These are phyloP conservation scores for Yamagishiella unicocca DNA, from an alignment of 139 green algal genomes.

Conservation along the genomic window DNA sequence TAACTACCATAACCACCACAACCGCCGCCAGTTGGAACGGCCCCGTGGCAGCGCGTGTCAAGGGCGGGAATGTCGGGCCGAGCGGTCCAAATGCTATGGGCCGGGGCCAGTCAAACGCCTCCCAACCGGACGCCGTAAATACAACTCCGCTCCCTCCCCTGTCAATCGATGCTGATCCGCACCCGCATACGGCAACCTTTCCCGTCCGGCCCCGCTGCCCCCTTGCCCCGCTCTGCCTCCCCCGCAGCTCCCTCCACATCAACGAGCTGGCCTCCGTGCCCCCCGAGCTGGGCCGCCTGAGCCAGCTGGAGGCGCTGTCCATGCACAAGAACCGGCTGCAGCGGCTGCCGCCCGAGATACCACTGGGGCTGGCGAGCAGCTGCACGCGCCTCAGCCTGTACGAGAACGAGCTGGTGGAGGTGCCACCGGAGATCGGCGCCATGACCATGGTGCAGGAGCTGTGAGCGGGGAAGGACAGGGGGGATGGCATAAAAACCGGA, in stretches of 20 bases:
- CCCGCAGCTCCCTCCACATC: slow-evolving; percentile 48
- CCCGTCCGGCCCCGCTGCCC: neutral
- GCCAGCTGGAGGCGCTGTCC: slow-evolving; percentile 38
- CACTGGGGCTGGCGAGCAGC: neutral
- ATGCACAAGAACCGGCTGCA: slow-evolving; percentile 30
- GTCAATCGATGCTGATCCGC: neutral
- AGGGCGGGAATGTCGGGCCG: no score
- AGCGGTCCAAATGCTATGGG: no score
- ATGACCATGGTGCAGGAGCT: slow-evolving; percentile 59
- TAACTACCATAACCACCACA: no score
- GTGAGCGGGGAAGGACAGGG: neutral
- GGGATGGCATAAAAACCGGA: no score
- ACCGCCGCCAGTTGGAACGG: no score
- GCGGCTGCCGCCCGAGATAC: slow-evolving; percentile 3
- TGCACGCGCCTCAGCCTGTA: slow-evolving; percentile 44
- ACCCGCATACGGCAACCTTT: neutral
- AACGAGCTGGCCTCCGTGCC: slow-evolving; percentile 56
- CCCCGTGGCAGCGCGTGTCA: no score
- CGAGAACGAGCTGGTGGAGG: slow-evolving; percentile 48
- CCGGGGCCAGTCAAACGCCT: no score
- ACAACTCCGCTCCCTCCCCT: neutral
- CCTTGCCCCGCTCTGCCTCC: neutral
- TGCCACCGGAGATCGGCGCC: slow-evolving; percentile 44
- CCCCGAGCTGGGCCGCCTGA: slow-evolving; percentile 51
- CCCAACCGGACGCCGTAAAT: no score